These are phyloP conservation scores for Drechslerella coelobrocha DNA, from an alignment of 2,329 filamentous ascomycete genomes.

Conservation along the genomic window DNA sequence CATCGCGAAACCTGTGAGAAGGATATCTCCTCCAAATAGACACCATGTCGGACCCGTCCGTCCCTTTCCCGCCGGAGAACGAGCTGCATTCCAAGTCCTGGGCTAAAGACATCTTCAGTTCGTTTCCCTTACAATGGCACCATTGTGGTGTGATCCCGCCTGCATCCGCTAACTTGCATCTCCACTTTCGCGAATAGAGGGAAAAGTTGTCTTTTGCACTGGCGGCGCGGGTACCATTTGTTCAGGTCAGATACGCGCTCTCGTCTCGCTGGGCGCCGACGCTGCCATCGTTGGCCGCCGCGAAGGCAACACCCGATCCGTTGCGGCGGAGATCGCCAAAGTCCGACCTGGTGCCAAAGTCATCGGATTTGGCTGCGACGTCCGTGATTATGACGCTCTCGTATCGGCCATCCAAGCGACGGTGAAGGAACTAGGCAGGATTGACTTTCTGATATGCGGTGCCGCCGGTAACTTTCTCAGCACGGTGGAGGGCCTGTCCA, in stretches of 20 bases:
- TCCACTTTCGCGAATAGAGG: conserved; percentile 64
- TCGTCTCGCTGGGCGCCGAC: conserved; percentile 89
- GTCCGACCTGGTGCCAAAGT: conserved; percentile 81
- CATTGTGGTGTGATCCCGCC: neutral
- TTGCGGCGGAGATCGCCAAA: conserved; percentile 81
- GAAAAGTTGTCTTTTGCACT: conserved; percentile 92
- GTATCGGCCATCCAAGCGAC: conserved; percentile 78
- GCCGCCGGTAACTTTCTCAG: conserved; percentile 96
- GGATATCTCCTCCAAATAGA: neutral
- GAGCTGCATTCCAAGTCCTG: conserved; percentile 52
- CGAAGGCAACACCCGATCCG: conserved; percentile 81
- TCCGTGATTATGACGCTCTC: conserved; percentile 74
- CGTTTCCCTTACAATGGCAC: conserved; percentile 8
- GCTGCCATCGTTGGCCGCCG: conserved; percentile 94
- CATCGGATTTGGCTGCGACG: conserved; percentile 81
- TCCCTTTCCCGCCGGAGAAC: conserved; percentile 39
- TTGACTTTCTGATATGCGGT: conserved; percentile 93
- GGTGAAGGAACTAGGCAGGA: conserved; percentile 79
- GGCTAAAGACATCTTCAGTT: conserved; percentile 53
- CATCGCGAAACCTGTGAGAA: neutral
- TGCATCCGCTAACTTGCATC: neutral
- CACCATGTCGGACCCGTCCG: conserved; percentile 31
- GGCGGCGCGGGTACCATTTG: conserved; percentile 91
- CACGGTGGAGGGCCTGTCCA: conserved; percentile 77
- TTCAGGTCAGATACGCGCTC: conserved; percentile 87